Evolutionary conservation across 2,329 filamentous ascomycete species (phyloP).

Genomic region (Chaetomium globosum): DNA sequence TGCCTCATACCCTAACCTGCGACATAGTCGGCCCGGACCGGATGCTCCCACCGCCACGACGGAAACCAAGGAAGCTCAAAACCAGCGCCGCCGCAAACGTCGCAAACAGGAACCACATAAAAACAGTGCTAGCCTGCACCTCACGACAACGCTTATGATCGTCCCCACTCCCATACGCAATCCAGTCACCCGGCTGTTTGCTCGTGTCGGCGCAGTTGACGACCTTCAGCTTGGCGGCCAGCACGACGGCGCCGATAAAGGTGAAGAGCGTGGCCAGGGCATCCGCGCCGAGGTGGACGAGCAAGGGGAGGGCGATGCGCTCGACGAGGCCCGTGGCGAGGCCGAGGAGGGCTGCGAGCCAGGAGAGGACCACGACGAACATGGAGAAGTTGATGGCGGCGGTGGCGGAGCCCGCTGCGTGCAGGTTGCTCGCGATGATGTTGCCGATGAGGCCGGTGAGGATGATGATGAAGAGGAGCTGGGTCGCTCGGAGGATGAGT

Average conservation of each 20-base stretch:
- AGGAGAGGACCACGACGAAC: constrained; percentile 68
- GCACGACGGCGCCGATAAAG: constrained; percentile 69
- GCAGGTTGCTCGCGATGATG: constrained; percentile 55
- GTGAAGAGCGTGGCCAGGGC: constrained; percentile 65
- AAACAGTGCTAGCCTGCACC: constrained; percentile 72
- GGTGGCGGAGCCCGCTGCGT: constrained; percentile 47
- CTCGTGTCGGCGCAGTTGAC: constrained; percentile 62
- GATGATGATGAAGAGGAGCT: constrained; percentile 57
- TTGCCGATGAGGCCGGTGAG: constrained; percentile 61
- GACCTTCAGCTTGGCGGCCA: constrained; percentile 68
- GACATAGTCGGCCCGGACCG: constrained; percentile 57
- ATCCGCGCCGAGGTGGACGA: constrained; percentile 61
- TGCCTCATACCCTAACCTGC: constrained; percentile 54
- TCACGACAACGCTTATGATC: constrained; percentile 69
- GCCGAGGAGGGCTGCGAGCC: constrained; percentile 67
- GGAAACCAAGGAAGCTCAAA: constrained; percentile 57
- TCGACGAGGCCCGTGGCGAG: constrained; percentile 59
- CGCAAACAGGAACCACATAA: constrained; percentile 77
- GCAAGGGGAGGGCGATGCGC: constrained; percentile 27
- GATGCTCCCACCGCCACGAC: constrained; percentile 53
- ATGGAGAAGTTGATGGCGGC: constrained; percentile 66
- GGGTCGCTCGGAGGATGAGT: constrained; percentile 51
- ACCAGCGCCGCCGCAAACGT: constrained; percentile 61
- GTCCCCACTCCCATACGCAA: constrained; percentile 64
- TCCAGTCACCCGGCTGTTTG: constrained; percentile 51